Conservation (phyloP, 2,329 filamentous ascomycete genomes). For the Fusarium sp. region DNA sequence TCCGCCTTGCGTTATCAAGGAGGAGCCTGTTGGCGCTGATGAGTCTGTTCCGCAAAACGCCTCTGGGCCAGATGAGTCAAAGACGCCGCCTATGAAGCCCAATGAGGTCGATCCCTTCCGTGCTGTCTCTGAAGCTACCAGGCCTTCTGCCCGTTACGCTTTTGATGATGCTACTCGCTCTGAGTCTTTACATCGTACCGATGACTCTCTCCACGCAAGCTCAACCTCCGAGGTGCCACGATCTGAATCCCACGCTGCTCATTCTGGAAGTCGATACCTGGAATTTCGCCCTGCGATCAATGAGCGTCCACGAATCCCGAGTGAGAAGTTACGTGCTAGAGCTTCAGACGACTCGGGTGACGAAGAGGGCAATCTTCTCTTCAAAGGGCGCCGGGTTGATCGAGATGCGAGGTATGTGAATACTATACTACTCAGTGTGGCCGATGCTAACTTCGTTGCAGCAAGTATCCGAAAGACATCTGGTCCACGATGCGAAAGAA, state of each 20-base stretch:
- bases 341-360: conserved; percentile 42
- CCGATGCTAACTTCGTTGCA: conserved; percentile 41
- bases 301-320: conserved; percentile 16
- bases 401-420: conserved; percentile 46
- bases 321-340: conserved; percentile 14
- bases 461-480: conserved; percentile 56
- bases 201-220: conserved; percentile 34
- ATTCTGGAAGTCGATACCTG: conserved; percentile 41
- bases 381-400: conserved; percentile 50
- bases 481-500: conserved; percentile 64
- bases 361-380: conserved; percentile 50
- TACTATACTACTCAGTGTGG: not conserved
- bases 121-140: conserved; percentile 15
- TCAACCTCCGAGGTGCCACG: conserved; percentile 38
- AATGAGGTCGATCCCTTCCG: conserved; percentile 32
- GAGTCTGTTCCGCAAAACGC: not conserved
- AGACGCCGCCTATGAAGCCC: not conserved
- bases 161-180: conserved; percentile 49
- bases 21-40: conserved; percentile 24
- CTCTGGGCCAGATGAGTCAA: not conserved
- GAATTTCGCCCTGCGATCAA: conserved; percentile 41
- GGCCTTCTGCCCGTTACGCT: conserved; percentile 31
- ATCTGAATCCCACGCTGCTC: conserved; percentile 37
- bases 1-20: conserved; percentile 63
- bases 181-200: conserved; percentile 44